Base-by-base conservation (phyloP, 2,329 filamentous ascomycete species). In the Pseudopithomyces maydicus region DNA sequence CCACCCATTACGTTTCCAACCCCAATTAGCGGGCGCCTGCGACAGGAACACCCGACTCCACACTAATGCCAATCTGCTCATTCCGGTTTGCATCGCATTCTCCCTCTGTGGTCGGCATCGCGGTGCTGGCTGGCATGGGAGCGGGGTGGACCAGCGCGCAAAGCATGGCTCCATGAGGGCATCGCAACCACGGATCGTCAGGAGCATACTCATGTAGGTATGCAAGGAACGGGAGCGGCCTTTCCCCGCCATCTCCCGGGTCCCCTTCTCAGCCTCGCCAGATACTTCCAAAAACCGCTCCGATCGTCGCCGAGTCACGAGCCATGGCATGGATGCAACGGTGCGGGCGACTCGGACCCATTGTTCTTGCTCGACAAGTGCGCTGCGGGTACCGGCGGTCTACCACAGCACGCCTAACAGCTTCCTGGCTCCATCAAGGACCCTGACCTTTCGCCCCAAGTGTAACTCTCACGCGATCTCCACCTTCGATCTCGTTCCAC, bases 1-100 rank as follows among this genome's bases (percentile, higher is more conserved):
- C 49, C 38, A 52, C 39, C 26, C 26, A 44, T 52, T 52, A 52
- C 49, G 49, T 52, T 43, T 52, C n/a, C n/a, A 19, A 23, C 26
- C 17, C 49, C 23, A 22, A 43, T 44, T 17, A 23, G 39, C 15
- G 39, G 49, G 39, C 23, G 39, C 26, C 36, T 33, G 11, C 17
- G 23, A 43, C 32, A 22, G 48, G 38, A 23, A 23, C 38, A n/a
- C 36, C 5, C 15, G 38, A 6, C 47, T 52, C 47, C 33, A 49
- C 36, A 46, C 15, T 22, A 33, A 47, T 19, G 17, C 32, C 23
- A 45, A 29, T 36, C n/a, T 47, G 29, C 32, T 32, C 19, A 36
- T n/a, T 22, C 46, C 20, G 33, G 20, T 17, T 12, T 39, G 35
- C 12, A 26, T 35, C 22, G 35, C 15, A 5, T 39, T 5, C 22